Percentiles rank a stretch among this genome's conserved stretches.
Evolutionary conservation across 2,329 filamentous ascomycete species (phyloP).

Genomic region (Venturia nashicola): DNA sequence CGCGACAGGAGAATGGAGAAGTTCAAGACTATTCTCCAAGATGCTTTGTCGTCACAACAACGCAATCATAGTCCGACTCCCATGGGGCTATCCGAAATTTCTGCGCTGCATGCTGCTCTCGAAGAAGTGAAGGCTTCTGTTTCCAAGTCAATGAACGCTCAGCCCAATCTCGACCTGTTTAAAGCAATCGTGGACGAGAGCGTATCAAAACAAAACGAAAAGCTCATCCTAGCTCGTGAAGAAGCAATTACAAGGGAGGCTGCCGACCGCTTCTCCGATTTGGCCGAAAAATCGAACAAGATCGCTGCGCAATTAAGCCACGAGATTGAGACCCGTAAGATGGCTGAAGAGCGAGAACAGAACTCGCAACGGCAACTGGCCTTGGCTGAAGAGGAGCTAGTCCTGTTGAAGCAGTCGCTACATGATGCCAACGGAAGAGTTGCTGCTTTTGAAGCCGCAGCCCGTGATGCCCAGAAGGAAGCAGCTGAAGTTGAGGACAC

Average conservation of each 20-base stretch:
- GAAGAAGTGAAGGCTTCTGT: conserved; percentile 8
- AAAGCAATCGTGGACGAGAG: conserved; percentile 23
- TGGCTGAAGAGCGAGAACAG: conserved; percentile 30
- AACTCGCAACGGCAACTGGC: conserved; percentile 32
- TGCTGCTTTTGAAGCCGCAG: conserved; percentile 22
- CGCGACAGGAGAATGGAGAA: conserved; percentile 73
- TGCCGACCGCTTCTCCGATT: conserved; percentile 22
- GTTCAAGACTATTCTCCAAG: conserved; percentile 47
- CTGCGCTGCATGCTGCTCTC: not conserved
- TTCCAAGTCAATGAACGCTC: not conserved
- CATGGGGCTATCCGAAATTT: not conserved
- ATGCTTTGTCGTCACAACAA: conserved; percentile 45
- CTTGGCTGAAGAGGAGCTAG: conserved; percentile 36
- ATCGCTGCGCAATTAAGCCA: conserved; percentile 22
- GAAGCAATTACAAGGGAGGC: conserved; percentile 23
- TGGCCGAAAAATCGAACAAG: conserved; percentile 24
- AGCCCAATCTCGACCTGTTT: conserved; percentile 17
- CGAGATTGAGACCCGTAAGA: conserved; percentile 29
- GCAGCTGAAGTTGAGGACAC: conserved; percentile 20
- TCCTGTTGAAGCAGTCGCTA: conserved; percentile 29
- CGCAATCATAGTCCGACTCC: not conserved
- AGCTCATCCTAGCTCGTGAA: conserved; percentile 20
- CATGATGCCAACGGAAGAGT: conserved; percentile 31
- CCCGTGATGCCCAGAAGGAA: conserved; percentile 11
- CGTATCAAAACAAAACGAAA: conserved; percentile 15